A percentile compares a stretch with the other conserved stretches of the same genome.
phyloP scores from a whole-genome alignment of 2,329 filamentous ascomycete genomes.

The Davidsoniella australis region DNA sequence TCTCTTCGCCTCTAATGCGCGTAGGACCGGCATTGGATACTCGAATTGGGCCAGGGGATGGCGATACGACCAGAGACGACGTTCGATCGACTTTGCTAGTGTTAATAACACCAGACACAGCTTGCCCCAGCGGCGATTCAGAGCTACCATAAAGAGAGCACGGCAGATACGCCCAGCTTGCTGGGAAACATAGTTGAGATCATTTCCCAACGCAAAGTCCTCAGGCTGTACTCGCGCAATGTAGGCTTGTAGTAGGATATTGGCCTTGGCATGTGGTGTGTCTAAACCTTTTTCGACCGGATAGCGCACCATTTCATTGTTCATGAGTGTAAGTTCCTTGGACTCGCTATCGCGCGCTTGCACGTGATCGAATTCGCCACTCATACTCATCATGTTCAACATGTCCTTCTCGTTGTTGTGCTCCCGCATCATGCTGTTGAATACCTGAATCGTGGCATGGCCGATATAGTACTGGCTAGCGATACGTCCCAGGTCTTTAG shows the following conservation, averaged over 20 bases:
- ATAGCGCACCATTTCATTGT: conserved; percentile 34
- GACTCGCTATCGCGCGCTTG: conserved; percentile 81
- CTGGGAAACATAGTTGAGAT: conserved; percentile 87
- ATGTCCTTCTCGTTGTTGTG: conserved; percentile 80
- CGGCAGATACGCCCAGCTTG: conserved; percentile 89
- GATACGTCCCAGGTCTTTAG: conserved; percentile 91
- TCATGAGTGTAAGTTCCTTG: conserved; percentile 64
- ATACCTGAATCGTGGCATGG: conserved; percentile 85
- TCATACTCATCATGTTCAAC: conserved; percentile 91
- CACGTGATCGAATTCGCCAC: conserved; percentile 94
- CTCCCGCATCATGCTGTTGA: conserved; percentile 86
- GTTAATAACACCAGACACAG: conserved; percentile 84
- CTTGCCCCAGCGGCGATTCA: conserved; percentile 90
- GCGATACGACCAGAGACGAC: conserved; percentile 84
- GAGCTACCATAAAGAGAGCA: conserved; percentile 89
- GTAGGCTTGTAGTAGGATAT: conserved; percentile 84
- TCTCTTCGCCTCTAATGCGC: conserved; percentile 70
- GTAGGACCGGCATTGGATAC: conserved; percentile 64
- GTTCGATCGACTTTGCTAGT: conserved; percentile 92
- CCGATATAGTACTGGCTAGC: conserved; percentile 95
- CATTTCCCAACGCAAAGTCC: conserved; percentile 84
- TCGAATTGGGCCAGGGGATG: conserved; percentile 95
- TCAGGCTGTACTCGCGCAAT: conserved; percentile 78
- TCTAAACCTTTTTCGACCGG: conserved; percentile 36
- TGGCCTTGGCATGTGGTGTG: conserved; percentile 75